A percentile compares a stretch with the other conserved stretches of the same genome.
These are phyloP conservation scores for Macadamia tetraphylla DNA, from an alignment of 164 flowering plant genomes.

Conservation along the genomic window DNA sequence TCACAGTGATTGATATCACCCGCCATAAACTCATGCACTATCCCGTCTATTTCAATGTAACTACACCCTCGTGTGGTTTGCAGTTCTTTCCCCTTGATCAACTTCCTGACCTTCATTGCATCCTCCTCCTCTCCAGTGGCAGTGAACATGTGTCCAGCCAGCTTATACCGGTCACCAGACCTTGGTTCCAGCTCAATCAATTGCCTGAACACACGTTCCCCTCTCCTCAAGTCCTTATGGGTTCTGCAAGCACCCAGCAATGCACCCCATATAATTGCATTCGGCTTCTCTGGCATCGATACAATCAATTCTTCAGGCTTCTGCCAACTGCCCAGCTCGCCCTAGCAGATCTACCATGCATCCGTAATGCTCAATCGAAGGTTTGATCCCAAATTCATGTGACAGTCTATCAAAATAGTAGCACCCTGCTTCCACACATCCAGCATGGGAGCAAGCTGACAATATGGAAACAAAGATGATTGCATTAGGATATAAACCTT, in stretches of 20 bases:
- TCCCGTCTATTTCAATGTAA: constrained; percentile 28
- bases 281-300: constrained; percentile 30
- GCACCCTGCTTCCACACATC: constrained; percentile 28
- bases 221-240: constrained; percentile 25
- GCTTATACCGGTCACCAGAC: constrained; percentile 27
- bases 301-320: constrained; percentile 32
- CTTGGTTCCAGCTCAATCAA: constrained; percentile 23
- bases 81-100: constrained; percentile 21
- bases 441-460: constrained; percentile 38
- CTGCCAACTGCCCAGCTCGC: constrained; percentile 33
- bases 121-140: constrained; percentile 16
- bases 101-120: constrained; percentile 19
- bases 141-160: constrained; percentile 21
- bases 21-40: constrained; percentile 24
- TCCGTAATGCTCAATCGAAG: constrained; percentile 36
- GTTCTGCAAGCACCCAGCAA: constrained; percentile 29
- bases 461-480: constrained; percentile 32
- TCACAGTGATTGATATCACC: constrained; percentile 14
- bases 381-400: constrained; percentile 17
- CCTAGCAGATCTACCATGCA: constrained; percentile 48
- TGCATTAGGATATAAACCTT: constrained; percentile 27
- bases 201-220: constrained; percentile 19
- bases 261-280: constrained; percentile 39
- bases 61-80: constrained; percentile 25
- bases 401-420: constrained; percentile 30